Evolutionary conservation across 805 yeast species (phyloP).

Genomic region (Candida anglica): DNA sequence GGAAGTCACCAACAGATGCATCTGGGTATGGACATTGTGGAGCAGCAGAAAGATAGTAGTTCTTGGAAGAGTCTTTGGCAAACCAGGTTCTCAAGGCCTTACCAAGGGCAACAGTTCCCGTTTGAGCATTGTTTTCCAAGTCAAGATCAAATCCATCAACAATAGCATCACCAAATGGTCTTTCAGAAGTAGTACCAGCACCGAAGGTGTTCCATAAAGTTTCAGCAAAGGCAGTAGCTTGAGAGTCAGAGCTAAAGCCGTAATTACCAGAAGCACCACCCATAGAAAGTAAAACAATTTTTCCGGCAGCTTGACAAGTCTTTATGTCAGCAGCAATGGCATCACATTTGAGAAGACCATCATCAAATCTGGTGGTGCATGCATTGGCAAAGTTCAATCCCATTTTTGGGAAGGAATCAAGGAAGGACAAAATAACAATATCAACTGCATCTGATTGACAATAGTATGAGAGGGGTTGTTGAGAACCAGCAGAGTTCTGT

Average conservation of each 20-base stretch:
- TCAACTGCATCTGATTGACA: constrained; percentile 71
- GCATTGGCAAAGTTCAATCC: constrained; percentile 47
- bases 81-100: constrained; percentile 23
- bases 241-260: constrained; percentile 33
- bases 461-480: constrained; percentile 42
- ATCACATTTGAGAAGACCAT: constrained; percentile 41
- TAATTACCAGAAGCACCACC: constrained; percentile 48
- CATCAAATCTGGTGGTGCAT: constrained; percentile 35
- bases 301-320: constrained; percentile 76
- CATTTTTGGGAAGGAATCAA: constrained; percentile 51
- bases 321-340: constrained; percentile 56
- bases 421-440: constrained; percentile 66
- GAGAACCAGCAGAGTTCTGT: constrained; percentile 58
- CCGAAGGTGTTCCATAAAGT: constrained; percentile 39
- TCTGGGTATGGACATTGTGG: constrained; percentile 40
- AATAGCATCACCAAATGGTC: constrained; percentile 69
- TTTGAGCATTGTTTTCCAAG: constrained; percentile 53
- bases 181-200: constrained; percentile 27
- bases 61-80: constrained; percentile 22
- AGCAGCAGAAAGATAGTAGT: constrained; percentile 30
- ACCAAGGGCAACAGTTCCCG: constrained; percentile 63
- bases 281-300: constrained; percentile 70
- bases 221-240: constrained; percentile 54
- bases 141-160: constrained; percentile 85
- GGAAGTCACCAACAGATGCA: constrained; percentile 29